Conservation (phyloP, 345 rosid genomes). For the Camelina hispida region DNA sequence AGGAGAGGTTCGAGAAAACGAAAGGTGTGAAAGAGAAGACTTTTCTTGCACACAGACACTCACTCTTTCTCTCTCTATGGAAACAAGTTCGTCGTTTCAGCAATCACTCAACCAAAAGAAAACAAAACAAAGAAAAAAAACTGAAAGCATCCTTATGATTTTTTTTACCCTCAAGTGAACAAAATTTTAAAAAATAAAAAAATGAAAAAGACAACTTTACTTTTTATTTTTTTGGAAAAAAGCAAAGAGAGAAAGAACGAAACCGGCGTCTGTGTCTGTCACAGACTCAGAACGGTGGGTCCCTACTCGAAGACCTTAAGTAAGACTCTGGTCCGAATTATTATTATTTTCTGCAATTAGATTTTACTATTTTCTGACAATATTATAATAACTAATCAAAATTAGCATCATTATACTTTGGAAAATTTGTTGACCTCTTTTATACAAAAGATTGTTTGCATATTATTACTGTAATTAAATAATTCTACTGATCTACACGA, state of each 20-base stretch:
- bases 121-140: slow-evolving; percentile 58
- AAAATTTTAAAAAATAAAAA: background rate
- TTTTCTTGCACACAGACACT: slow-evolving; percentile 40
- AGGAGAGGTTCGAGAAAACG: slow-evolving; percentile 51
- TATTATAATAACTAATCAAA: background rate
- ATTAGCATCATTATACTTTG: background rate
- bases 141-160: slow-evolving; percentile 26
- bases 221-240: slow-evolving; percentile 16
- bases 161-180: slow-evolving; percentile 15
- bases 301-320: slow-evolving; percentile 68
- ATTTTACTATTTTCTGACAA: background rate
- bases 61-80: slow-evolving; percentile 31
- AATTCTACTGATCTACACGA: too few relatives aligned
- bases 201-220: slow-evolving; percentile 23
- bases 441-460: too few relatives aligned
- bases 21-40: slow-evolving; percentile 86
- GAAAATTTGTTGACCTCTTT: too few relatives aligned
- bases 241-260: slow-evolving; percentile 42
- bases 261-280: slow-evolving; percentile 78
- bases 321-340: slow-evolving; percentile 30
- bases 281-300: slow-evolving; percentile 63
- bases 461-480: too few relatives aligned
- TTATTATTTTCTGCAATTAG: background rate
- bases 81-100: slow-evolving; percentile 40
- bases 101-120: slow-evolving; percentile 58